A percentile compares a stretch with the other conserved stretches of the same genome.
phyloP scores from a whole-genome alignment of 2,329 filamentous ascomycete species.

The Fusarium irregulare region DNA sequence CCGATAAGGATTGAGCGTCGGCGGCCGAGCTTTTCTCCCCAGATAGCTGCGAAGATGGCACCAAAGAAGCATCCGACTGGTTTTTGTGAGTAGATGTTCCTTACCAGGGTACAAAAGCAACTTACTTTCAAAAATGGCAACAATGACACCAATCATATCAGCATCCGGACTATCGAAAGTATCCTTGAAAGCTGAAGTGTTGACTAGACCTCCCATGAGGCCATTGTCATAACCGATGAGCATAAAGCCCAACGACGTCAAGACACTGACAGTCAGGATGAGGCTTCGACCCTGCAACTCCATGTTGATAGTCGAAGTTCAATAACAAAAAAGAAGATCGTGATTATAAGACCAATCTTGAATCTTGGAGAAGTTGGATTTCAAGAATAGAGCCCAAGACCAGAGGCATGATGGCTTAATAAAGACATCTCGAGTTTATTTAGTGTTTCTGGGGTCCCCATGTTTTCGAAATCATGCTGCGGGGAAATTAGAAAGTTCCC shows the following conservation, averaged over 20 bases:
- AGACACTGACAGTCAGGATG: conserved; percentile 55
- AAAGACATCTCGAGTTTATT: conserved; percentile 14
- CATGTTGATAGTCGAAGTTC: background rate
- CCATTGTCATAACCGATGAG: conserved; percentile 62
- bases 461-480: conserved; percentile 9
- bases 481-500: conserved; percentile 10
- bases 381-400: background rate
- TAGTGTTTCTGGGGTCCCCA: conserved; percentile 23
- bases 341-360: background rate
- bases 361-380: background rate
- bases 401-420: conserved; percentile 16
- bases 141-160: conserved; percentile 58
- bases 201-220: conserved; percentile 57
- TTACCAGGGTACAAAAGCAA: too few species aligned
- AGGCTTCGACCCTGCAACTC: conserved; percentile 51
- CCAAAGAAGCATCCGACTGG: conserved; percentile 49
- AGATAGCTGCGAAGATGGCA: conserved; percentile 48
- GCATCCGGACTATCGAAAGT: conserved; percentile 55
- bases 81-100: background rate
- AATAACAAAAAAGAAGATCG: background rate
- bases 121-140: conserved; percentile 57
- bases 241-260: conserved; percentile 61
- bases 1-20: conserved; percentile 57
- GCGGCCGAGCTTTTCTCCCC: conserved; percentile 59
- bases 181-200: conserved; percentile 53